phyloP scores from a whole-genome alignment of 2,329 filamentous ascomycete genomes.

The Pezicula carpinea region DNA sequence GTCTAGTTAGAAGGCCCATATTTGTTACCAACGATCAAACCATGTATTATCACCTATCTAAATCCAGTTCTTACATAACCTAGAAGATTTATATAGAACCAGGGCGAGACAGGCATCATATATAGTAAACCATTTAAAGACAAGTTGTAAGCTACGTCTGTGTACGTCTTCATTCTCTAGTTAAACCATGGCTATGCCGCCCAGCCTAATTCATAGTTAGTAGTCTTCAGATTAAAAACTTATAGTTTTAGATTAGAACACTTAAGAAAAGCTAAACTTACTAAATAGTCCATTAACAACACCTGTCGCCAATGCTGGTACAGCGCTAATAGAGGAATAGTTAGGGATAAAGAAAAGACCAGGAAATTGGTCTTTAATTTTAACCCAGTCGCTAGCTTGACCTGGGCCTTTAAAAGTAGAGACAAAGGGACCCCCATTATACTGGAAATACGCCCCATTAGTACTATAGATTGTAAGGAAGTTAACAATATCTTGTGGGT shows the following conservation, averaged over 20 bases:
- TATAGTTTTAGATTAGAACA: too few relatives aligned
- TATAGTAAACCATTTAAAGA: constrained; percentile 2
- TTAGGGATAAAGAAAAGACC: constrained; percentile 40
- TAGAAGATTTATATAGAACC: constrained; percentile 48
- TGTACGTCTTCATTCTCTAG: not conserved
- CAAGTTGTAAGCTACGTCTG: not conserved
- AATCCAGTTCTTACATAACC: too few relatives aligned
- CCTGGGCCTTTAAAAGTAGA: constrained; percentile 43
- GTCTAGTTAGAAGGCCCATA: too few relatives aligned
- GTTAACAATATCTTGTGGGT: constrained; percentile 18
- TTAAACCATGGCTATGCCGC: constrained; percentile 29
- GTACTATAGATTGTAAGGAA: too few relatives aligned
- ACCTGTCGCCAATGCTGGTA: not conserved
- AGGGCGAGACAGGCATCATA: constrained; percentile 40
- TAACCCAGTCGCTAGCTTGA: constrained; percentile 34
- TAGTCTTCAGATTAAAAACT: too few relatives aligned
- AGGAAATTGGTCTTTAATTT: constrained; percentile 32
- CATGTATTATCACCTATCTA: too few relatives aligned
- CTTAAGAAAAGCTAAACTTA: too few relatives aligned
- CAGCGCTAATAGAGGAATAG: constrained; percentile 22
- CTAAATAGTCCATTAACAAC: constrained; percentile 27
- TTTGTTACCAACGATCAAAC: too few relatives aligned
- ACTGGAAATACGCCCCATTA: too few relatives aligned
- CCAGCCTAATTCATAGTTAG: too few relatives aligned
- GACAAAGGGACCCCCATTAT: constrained; percentile 37